Evolutionary conservation across 257 asterid species (phyloP), one percentile per base, ranked within the genome.

Genomic region (Gentiana macrophylla): DNA sequence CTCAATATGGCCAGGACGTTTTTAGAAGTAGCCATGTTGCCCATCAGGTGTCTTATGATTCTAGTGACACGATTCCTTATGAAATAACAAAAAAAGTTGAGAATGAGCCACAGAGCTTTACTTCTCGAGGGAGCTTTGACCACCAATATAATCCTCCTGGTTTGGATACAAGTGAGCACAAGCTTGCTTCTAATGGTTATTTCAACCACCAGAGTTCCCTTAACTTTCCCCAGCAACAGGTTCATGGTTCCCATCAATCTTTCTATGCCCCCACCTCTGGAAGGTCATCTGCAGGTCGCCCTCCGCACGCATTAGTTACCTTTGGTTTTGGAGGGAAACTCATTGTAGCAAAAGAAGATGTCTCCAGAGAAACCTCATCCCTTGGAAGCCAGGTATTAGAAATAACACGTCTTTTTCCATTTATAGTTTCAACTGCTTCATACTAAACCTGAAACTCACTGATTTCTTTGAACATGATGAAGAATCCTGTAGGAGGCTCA

Each of bases 241-340:
- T 75, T 67, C 85, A 75, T 57, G 68, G 55, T 68, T 64, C 77
- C 51, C 71, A 73, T 69, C 89, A 80, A 64, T 69, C 63, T 59
- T 50, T 94, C 5, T 73, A 80, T 62, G 53, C 84, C 50, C 77
- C 87, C 53, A 65, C 74, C 48, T 52, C 81, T 6, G 94, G 81
- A 64, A 88, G 89, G 76, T 85, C 94, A 50, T 81, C 95, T 67
- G 93, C 86, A 8, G 97, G 93, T 44, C 94, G 97, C 54, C 97
- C 98, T 53, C 81, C 95, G 11, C 96, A 89, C 73, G 98, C 98
- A 62, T 72, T 92, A 73, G 94, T 83, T 69, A 60, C 86, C 56
- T 92, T 92, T 68, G 98, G 97, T 45, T 92, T 92, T 67, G 98
- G 98, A 54, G 97, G 98, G 66, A 92, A 92, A 70, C 86, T 92